Evolutionary conservation across 2,329 filamentous ascomycete species (phyloP).

Genomic region (Fonsecaea pugnacius): DNA sequence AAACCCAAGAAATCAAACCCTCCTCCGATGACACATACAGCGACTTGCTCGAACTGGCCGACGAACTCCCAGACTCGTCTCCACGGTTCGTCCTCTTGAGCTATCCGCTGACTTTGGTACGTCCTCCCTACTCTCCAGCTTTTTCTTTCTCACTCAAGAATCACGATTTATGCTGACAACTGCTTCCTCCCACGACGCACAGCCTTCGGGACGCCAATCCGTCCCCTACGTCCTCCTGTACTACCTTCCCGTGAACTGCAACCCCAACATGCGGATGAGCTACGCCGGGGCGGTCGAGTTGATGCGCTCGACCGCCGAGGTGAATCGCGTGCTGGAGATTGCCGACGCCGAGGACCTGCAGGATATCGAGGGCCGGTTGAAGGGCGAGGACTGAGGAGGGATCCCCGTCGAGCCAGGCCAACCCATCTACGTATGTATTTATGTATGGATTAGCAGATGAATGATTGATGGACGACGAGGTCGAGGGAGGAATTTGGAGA

Average conservation of each 20-base stretch:
- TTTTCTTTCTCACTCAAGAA: neutral
- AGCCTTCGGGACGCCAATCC: slow-evolving; percentile 80
- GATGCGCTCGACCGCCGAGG: slow-evolving; percentile 90
- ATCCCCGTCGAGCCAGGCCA: neutral
- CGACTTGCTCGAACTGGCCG: slow-evolving; percentile 76
- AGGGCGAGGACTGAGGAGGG: slow-evolving; percentile 43
- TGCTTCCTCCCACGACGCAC: neutral
- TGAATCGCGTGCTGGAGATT: slow-evolving; percentile 84
- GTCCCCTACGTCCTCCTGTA: slow-evolving; percentile 95
- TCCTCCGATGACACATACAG: slow-evolving; percentile 81
- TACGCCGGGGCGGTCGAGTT: slow-evolving; percentile 96
- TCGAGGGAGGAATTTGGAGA: neutral
- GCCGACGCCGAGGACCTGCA: slow-evolving; percentile 78
- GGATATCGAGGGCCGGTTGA: slow-evolving; percentile 73
- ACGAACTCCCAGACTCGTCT: slow-evolving; percentile 89
- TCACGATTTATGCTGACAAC: neutral
- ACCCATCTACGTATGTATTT: no score
- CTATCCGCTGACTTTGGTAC: slow-evolving; percentile 84
- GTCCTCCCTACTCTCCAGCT: slow-evolving; percentile 35
- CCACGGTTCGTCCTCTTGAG: slow-evolving; percentile 88
- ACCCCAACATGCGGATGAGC: slow-evolving; percentile 83
- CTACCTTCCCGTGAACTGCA: slow-evolving; percentile 91
- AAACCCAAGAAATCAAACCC: slow-evolving; percentile 84
- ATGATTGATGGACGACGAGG: no score
- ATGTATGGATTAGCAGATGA: neutral